Conservation (phyloP, 306 rosid species). For the Medicago ruthenica region DNA sequence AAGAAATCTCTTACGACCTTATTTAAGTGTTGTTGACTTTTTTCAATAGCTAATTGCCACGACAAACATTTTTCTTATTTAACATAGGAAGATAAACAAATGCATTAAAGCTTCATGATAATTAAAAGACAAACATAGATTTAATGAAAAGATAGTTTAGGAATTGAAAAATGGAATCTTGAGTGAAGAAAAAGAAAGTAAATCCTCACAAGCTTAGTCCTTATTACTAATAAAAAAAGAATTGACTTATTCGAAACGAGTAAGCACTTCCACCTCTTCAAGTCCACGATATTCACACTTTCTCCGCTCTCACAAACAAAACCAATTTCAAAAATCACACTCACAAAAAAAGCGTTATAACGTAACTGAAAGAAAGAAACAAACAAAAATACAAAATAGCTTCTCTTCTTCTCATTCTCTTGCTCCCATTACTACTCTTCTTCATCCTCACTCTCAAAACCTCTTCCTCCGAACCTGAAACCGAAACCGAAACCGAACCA, state of each 20-base stretch:
- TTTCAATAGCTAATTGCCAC: no score
- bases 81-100: no score
- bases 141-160: no score
- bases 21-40: no score
- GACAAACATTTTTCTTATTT: no score
- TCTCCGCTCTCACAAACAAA: not conserved
- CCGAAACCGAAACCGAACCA: not conserved
- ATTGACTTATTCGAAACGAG: not conserved
- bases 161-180: no score
- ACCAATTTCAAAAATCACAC: constrained; percentile 20
- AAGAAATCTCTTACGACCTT: no score
- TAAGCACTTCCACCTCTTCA: constrained; percentile 2
- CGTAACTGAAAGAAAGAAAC: constrained; percentile 41
- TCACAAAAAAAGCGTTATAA: not conserved
- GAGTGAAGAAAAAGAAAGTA: no score
- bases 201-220: no score
- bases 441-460: constrained; percentile 16
- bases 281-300: constrained; percentile 22
- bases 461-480: not conserved
- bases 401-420: constrained; percentile 34
- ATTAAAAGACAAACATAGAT: no score
- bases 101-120: no score
- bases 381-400: constrained; percentile 35
- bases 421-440: constrained; percentile 15
- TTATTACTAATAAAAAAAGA: no score